These are phyloP conservation scores for Pittosporum tobira DNA, from an alignment of 129 eudicot species.

Conservation along the genomic window DNA sequence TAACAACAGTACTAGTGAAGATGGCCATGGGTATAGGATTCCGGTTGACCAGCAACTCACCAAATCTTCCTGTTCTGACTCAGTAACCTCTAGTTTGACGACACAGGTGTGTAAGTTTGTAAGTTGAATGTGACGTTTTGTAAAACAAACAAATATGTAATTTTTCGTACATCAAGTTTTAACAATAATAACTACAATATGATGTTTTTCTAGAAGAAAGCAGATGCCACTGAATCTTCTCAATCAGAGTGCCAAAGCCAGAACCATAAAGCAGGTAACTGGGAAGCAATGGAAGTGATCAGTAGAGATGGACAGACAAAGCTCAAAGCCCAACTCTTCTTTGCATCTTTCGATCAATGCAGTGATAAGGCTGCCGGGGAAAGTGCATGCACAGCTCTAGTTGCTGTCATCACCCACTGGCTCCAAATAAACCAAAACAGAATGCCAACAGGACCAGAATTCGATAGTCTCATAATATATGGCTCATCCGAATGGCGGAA, in stretches of 20 bases:
- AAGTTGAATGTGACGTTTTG: too few species aligned
- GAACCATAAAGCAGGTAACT: slow-evolving; percentile 9
- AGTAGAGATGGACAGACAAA: slow-evolving; percentile 58
- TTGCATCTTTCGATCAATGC: slow-evolving; percentile 70
- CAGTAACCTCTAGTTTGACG: background rate
- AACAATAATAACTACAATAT: background rate
- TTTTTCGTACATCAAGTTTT: background rate
- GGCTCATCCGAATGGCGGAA: slow-evolving; percentile 74
- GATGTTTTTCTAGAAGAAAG: slow-evolving; percentile 10
- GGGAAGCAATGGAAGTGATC: slow-evolving; percentile 47
- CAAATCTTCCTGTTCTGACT: background rate
- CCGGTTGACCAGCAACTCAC: background rate
- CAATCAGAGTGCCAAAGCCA: background rate
- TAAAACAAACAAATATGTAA: too few species aligned
- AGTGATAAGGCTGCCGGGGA: slow-evolving; percentile 69
- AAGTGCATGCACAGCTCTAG: slow-evolving; percentile 70
- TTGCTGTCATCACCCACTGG: slow-evolving; percentile 74
- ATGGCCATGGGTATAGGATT: background rate
- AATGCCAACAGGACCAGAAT: slow-evolving; percentile 44
- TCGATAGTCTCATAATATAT: slow-evolving; percentile 50
- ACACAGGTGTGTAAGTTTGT: too few species aligned
- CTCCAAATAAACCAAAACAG: slow-evolving; percentile 27
- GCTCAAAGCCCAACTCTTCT: slow-evolving; percentile 43
- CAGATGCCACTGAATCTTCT: slow-evolving; percentile 2
- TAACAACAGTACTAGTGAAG: background rate